Percentiles rank a stretch among this genome's conserved stretches.
These are phyloP conservation scores for Camellia japonica DNA, from an alignment of 148 eudicot genomes.

Conservation along the genomic window DNA sequence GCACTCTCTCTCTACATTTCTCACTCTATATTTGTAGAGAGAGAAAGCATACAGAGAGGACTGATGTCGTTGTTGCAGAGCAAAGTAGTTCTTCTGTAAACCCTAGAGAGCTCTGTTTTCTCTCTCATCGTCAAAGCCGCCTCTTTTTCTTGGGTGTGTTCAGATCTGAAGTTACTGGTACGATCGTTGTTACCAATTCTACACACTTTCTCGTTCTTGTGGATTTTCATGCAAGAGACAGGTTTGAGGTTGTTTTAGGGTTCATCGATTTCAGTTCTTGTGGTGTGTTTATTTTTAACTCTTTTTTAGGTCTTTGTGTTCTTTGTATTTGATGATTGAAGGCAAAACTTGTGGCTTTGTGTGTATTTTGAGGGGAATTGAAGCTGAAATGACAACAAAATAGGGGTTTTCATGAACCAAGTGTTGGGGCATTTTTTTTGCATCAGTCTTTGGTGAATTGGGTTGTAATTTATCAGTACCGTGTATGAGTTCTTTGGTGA, in stretches of 20 bases:
- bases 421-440: not conserved
- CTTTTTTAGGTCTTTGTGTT: not conserved
- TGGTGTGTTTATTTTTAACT: not conserved
- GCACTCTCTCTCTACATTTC: too few species aligned
- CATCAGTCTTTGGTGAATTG: not conserved
- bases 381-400: not conserved
- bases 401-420: not conserved
- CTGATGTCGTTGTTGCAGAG: slow-evolving; percentile 12
- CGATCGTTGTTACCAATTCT: not conserved
- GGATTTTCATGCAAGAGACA: not conserved
- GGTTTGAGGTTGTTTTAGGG: not conserved
- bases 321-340: not conserved
- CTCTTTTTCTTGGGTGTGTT: not conserved
- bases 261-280: not conserved
- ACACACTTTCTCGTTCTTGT: not conserved
- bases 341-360: not conserved
- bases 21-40: not conserved
- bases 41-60: not conserved
- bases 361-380: not conserved
- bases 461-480: not conserved
- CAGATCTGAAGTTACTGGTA: slow-evolving; percentile 7
- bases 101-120: slow-evolving; percentile 7
- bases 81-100: slow-evolving; percentile 17
- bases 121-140: not conserved
- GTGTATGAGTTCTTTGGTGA: not conserved